Evolutionary conservation across 441 rosid species (phyloP).

Genomic region (Kokia cookei): DNA sequence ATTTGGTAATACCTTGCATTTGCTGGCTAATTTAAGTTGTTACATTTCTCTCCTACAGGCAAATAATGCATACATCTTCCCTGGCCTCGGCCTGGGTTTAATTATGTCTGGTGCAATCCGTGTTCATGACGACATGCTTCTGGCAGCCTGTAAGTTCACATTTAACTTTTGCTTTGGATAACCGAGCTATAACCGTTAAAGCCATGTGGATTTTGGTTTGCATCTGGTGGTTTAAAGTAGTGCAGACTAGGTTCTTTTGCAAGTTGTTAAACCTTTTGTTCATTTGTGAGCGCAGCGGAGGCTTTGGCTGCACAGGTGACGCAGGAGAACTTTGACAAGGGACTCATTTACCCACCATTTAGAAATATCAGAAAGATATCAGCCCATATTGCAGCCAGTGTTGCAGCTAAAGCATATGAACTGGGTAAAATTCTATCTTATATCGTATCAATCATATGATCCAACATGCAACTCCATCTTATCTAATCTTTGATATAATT

Average conservation of each 20-base stretch:
- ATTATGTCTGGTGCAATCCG: slow-evolving; percentile 92
- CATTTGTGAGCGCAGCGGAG: slow-evolving; percentile 43
- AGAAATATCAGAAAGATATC: slow-evolving; percentile 80
- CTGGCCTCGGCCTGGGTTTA: slow-evolving; percentile 83
- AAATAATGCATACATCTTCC: slow-evolving; percentile 87
- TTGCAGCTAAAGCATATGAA: slow-evolving; percentile 85
- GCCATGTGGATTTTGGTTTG: not conserved
- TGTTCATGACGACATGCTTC: slow-evolving; percentile 84
- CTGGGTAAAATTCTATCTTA: slow-evolving; percentile 45
- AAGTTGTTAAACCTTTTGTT: not conserved
- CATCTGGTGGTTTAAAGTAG: not conserved
- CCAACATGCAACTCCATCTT: not conserved
- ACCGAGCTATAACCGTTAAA: not conserved
- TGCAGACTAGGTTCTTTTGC: not conserved
- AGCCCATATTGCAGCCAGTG: slow-evolving; percentile 78
- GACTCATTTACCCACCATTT: slow-evolving; percentile 83
- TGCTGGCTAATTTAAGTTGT: not conserved
- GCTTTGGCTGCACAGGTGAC: slow-evolving; percentile 77
- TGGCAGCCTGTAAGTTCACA: slow-evolving; percentile 57
- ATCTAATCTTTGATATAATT: not conserved
- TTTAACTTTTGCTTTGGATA: not conserved
- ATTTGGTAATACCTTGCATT: not conserved
- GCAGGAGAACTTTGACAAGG: slow-evolving; percentile 70
- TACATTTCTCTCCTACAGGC: slow-evolving; percentile 36
- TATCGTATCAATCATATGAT: not conserved